phyloP scores from a whole-genome alignment of 148 eudicot species.

The Nyssa sinensis region DNA sequence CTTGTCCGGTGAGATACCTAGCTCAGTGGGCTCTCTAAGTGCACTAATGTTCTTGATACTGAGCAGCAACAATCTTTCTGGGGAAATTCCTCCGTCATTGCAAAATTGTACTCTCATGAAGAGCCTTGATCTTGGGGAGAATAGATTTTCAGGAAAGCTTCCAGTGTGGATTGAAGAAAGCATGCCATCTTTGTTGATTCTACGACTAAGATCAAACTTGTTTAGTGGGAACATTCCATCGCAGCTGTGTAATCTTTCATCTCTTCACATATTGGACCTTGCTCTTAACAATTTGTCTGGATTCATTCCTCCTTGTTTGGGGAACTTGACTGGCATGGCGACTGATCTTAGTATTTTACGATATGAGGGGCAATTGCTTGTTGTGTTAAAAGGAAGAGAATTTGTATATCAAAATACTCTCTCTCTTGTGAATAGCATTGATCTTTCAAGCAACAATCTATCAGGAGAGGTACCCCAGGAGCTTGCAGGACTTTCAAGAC shows the following conservation, averaged over 20 bases:
- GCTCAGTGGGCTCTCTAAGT: conserved; percentile 8
- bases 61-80: conserved; percentile 24
- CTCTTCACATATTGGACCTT: neutral
- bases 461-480: neutral
- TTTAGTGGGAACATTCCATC: neutral
- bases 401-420: neutral
- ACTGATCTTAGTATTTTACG: neutral
- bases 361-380: neutral
- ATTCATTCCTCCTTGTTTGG: neutral
- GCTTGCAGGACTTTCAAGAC: neutral
- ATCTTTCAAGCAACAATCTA: neutral
- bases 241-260: neutral
- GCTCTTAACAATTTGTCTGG: neutral
- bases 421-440: neutral
- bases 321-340: neutral
- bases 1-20: conserved; percentile 25
- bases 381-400: neutral
- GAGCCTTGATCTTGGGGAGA: neutral
- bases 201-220: neutral
- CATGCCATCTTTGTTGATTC: neutral
- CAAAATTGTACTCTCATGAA: neutral
- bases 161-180: neutral
- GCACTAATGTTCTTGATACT: conserved; percentile 14
- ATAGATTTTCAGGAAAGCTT: neutral
- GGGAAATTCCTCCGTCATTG: conserved; percentile 21